These are phyloP conservation scores for Davidsoniella australis DNA, from an alignment of 2,329 filamentous ascomycete species.

Conservation along the genomic window DNA sequence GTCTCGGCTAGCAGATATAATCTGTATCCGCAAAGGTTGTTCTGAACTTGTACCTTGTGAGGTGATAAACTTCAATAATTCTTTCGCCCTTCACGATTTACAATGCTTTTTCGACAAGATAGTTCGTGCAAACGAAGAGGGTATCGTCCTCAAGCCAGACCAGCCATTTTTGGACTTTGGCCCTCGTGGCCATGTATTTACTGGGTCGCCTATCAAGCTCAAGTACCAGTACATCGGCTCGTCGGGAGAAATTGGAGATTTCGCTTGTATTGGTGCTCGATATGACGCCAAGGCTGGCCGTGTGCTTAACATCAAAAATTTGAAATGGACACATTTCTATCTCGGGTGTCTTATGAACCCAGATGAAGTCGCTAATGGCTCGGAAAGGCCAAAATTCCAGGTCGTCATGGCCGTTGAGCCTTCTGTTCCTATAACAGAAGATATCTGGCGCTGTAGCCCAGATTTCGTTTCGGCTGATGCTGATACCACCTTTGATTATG, in stretches of 20 bases:
- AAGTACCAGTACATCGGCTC: conserved; percentile 71
- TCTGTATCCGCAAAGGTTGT: conserved; percentile 37
- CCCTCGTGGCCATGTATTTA: background rate
- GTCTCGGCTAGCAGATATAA: conserved; percentile 37
- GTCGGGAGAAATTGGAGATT: conserved; percentile 69
- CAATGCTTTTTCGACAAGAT: conserved; percentile 48
- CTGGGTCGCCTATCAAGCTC: conserved; percentile 54
- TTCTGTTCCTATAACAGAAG: conserved; percentile 31
- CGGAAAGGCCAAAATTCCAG: conserved; percentile 41
- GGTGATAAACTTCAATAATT: conserved; percentile 46
- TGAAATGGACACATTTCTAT: conserved; percentile 67
- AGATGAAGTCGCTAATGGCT: conserved; percentile 33
- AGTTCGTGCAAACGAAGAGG: conserved; percentile 53
- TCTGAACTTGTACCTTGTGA: conserved; percentile 51
- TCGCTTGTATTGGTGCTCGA: conserved; percentile 60
- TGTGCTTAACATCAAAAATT: conserved; percentile 31
- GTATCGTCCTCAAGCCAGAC: conserved; percentile 64
- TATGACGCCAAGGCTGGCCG: conserved; percentile 49
- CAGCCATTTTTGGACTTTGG: conserved; percentile 54
- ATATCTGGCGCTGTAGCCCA: conserved; percentile 31
- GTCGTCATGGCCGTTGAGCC: conserved; percentile 49
- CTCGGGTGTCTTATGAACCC: conserved; percentile 61
- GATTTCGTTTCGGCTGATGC: conserved; percentile 22
- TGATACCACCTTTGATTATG: conserved; percentile 27
- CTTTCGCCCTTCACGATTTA: conserved; percentile 34